A percentile compares a stretch with the other conserved stretches of the same genome.
phyloP scores from a whole-genome alignment of 2,329 filamentous ascomycete species.

The Periglandula ipomoeae region DNA sequence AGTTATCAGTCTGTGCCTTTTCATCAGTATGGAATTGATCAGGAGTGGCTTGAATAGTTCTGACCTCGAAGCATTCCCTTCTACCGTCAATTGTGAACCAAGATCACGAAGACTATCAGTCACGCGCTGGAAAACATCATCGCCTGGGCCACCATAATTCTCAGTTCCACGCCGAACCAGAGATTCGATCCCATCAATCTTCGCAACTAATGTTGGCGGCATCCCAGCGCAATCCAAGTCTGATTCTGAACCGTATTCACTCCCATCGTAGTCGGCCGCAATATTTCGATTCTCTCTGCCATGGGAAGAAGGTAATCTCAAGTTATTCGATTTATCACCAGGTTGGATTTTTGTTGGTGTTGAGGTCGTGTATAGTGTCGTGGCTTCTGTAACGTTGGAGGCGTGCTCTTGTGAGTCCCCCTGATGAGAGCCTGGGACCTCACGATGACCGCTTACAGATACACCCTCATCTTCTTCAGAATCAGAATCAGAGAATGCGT shows the following conservation, averaged over 20 bases:
- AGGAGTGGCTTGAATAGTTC: constrained; percentile 8
- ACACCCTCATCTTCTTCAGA: constrained; percentile 54
- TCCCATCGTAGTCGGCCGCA: constrained; percentile 58
- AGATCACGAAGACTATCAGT: constrained; percentile 62
- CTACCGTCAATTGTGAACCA: constrained; percentile 63
- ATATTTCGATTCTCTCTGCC: constrained; percentile 40
- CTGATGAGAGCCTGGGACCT: background rate
- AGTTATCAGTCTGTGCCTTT: constrained; percentile 56
- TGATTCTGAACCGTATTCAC: constrained; percentile 64
- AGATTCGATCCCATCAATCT: constrained; percentile 65
- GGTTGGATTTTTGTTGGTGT: constrained; percentile 26
- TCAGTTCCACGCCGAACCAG: constrained; percentile 58
- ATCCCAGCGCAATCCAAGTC: constrained; percentile 63
- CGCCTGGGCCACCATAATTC: constrained; percentile 53
- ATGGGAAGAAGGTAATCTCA: constrained; percentile 35
- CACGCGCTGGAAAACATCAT: constrained; percentile 59
- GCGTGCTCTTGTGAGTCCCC: background rate
- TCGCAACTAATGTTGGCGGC: constrained; percentile 54
- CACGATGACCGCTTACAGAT: constrained; percentile 28
- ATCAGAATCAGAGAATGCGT: constrained; percentile 58
- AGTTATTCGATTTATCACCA: constrained; percentile 24
- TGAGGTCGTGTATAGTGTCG: constrained; percentile 10
- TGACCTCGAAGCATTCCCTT: constrained; percentile 63
- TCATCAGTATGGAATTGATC: background rate
- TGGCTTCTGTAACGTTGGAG: constrained; percentile 1